Evolutionary conservation across 2,329 filamentous ascomycete species (phyloP), one percentile per base, ranked within the genome.

Genomic region (Ambrosiella beaveri): DNA sequence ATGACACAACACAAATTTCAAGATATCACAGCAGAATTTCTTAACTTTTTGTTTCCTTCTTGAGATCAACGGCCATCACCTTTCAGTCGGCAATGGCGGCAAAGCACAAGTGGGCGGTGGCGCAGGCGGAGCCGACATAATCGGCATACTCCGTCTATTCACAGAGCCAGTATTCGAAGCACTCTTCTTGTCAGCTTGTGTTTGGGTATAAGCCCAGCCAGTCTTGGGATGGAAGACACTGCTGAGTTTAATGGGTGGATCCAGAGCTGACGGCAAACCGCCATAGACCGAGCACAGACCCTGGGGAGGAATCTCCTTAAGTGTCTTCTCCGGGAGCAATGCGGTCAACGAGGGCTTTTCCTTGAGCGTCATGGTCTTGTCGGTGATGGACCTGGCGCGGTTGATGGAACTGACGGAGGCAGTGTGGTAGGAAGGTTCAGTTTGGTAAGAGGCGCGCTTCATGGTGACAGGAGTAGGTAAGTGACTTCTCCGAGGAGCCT

Each of bases 31-130:
- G 7, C 5, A 17, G n/a, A 13, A 6, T 41, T 47, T 5, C 13
- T 45, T 17, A 8, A 15, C 19, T 17, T 47, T 47, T 47, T 47
- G 3, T 47, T 47, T 47, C n/a, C 44, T 47, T 47, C 19, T 15
- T 47, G n/a, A 13, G 19, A 15, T 13, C 2, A 47, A 15, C 27
- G 27, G 27, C 35, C 7, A 37, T 53, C 35, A 37, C 27, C 17
- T 53, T 13, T 68, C 70, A 49, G 64, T 67, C 3, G 76, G 77
- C 44, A 79, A 71, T 0, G 78, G 77, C 15, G 78, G 78, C 19
- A 81, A 69, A 12, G 77, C 76, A 62, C 73, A 74, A 9, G 70
- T 78, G 27, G 78, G 78, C 4, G 78, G 78, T 6, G 78, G 78
- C 12, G 71, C 74, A 19, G 51, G 51, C 13, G 73, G 76, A 1